Conservation (phyloP, 805 yeast species). For the Brettanomyces custersianus region DNA sequence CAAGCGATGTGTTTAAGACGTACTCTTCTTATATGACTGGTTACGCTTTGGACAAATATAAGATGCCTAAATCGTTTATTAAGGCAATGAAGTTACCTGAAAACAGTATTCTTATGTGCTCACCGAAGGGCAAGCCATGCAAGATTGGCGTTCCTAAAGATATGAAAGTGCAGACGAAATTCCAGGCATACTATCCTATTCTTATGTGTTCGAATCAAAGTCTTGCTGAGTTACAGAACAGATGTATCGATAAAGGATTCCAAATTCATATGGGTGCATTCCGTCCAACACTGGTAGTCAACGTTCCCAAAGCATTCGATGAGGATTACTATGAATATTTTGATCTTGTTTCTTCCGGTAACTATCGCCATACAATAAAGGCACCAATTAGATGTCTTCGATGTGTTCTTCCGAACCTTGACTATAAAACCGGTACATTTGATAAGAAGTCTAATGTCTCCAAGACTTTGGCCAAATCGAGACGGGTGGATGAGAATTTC, state of each 20-base stretch:
- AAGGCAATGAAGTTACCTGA: constrained; percentile 13
- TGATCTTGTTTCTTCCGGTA: constrained; percentile 8
- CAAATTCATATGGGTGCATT: constrained; percentile 15
- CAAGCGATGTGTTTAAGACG: constrained; percentile 6
- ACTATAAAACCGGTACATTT: constrained; percentile 12
- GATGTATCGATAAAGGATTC: constrained; percentile 8
- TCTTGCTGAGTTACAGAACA: constrained; percentile 7
- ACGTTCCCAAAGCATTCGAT: constrained; percentile 15
- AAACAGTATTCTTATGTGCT: constrained; percentile 15
- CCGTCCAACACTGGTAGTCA: constrained; percentile 22
- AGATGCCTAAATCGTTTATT: constrained; percentile 12
- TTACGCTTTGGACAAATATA: constrained; percentile 12
- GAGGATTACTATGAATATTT: constrained; percentile 21
- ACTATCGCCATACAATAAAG: constrained; percentile 10
- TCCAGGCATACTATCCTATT: constrained; percentile 25
- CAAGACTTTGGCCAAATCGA: constrained; percentile 17
- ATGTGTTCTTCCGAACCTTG: constrained; percentile 22
- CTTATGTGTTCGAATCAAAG: constrained; percentile 18
- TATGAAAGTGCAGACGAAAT: constrained; percentile 14
- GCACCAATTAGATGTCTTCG: constrained; percentile 21
- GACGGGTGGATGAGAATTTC: constrained; percentile 22
- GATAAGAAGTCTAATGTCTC: constrained; percentile 17
- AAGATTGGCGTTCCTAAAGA: constrained; percentile 17
- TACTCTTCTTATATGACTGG: constrained; percentile 17
- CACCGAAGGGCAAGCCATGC: constrained; percentile 20